phyloP scores from a whole-genome alignment of 805 yeast species.

The Kregervanrija delftensis region DNA sequence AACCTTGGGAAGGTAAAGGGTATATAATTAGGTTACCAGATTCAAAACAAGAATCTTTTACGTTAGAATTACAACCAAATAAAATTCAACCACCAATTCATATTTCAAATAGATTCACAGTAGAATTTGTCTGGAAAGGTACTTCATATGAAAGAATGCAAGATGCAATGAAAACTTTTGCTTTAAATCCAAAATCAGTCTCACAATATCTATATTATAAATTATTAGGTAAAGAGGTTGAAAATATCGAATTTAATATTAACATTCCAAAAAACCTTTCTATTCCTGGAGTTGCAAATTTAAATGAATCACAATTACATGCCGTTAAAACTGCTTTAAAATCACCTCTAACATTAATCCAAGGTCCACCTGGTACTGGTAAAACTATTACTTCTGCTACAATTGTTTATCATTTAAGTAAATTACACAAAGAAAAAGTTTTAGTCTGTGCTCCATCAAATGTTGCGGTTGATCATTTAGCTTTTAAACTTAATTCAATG shows the following conservation, averaged over 20 bases:
- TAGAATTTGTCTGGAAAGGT: constrained; percentile 88
- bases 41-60: constrained; percentile 57
- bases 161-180: constrained; percentile 64
- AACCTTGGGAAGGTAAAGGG: constrained; percentile 70
- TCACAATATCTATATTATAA: constrained; percentile 71
- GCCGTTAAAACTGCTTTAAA: constrained; percentile 68
- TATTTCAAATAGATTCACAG: constrained; percentile 60
- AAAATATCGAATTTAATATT: constrained; percentile 52
- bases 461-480: constrained; percentile 89
- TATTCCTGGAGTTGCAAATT: constrained; percentile 57
- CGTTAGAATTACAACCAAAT: constrained; percentile 54
- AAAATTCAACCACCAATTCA: constrained; percentile 50
- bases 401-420: constrained; percentile 68
- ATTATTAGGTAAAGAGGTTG: constrained; percentile 73
- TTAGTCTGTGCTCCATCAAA: constrained; percentile 94
- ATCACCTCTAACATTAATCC: constrained; percentile 73
- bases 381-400: constrained; percentile 92
- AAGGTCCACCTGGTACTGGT: constrained; percentile 97
- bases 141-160: constrained; percentile 81
- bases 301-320: constrained; percentile 71
- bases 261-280: constrained; percentile 56
- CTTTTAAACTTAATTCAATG: constrained; percentile 58
- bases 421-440: constrained; percentile 54
- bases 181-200: constrained; percentile 59
- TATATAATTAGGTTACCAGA: constrained; percentile 66